Conservation (phyloP, 2,329 filamentous ascomycete genomes). For the Xylariaceae sp. region DNA sequence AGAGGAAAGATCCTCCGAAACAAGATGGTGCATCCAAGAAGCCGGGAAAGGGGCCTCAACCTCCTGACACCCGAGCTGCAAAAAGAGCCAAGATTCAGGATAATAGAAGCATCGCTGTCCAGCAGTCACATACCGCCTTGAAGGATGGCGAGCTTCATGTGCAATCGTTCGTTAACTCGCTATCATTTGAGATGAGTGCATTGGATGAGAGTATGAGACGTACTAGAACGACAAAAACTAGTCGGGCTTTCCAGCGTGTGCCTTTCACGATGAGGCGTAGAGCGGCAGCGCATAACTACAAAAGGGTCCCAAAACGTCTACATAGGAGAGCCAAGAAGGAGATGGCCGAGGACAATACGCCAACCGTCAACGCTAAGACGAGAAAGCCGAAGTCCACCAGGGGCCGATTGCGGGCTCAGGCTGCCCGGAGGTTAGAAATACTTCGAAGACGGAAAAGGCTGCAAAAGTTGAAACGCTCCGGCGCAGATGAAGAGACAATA, state of each 20-base stretch:
- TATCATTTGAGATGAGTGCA: constrained; percentile 86
- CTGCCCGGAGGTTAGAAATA: constrained; percentile 69
- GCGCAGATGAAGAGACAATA: constrained; percentile 40
- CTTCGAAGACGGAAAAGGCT: constrained; percentile 58
- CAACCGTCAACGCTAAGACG: constrained; percentile 68
- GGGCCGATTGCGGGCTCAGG: constrained; percentile 70
- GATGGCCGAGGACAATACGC: constrained; percentile 91
- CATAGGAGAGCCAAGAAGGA: constrained; percentile 68
- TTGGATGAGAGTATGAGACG: constrained; percentile 80
- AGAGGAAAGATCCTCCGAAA: constrained; percentile 33
- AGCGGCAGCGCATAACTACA: constrained; percentile 94
- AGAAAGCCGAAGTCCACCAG: constrained; percentile 63
- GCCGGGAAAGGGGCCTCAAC: constrained; percentile 31
- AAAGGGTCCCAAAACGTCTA: constrained; percentile 80
- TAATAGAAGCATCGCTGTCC: constrained; percentile 53
- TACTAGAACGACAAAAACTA: constrained; percentile 63
- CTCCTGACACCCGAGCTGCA: constrained; percentile 29
- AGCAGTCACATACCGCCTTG: constrained; percentile 53
- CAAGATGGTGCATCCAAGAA: constrained; percentile 27
- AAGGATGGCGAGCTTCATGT: constrained; percentile 82
- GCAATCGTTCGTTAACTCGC: constrained; percentile 78
- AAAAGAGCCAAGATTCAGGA: constrained; percentile 53
- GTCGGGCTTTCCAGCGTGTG: constrained; percentile 87
- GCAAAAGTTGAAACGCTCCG: constrained; percentile 37
- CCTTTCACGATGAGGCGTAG: constrained; percentile 81